Percentiles rank a stretch among this genome's conserved stretches.
These are phyloP conservation scores for Triticum aestivum DNA, from an alignment of 176 grass and related monocot genomes.

Conservation along the genomic window DNA sequence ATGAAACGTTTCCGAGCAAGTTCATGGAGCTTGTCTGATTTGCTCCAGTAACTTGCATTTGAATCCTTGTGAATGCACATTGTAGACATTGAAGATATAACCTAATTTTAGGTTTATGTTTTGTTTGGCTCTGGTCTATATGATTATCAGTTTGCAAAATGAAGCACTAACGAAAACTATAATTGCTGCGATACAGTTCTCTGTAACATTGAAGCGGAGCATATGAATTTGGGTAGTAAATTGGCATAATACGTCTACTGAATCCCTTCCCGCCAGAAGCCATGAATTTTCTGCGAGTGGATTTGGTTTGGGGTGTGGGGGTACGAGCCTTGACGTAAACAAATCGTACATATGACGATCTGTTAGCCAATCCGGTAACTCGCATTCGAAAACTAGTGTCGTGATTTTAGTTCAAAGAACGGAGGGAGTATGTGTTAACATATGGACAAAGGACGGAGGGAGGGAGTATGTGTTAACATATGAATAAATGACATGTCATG, in stretches of 20 bases:
- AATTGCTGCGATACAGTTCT: neutral
- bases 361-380: too few species aligned
- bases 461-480: too few species aligned
- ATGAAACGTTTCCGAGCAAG: neutral
- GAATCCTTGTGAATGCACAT: slow-evolving; percentile 1
- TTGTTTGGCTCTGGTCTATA: neutral
- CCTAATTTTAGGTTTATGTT: slow-evolving; percentile 21
- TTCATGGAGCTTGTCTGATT: slow-evolving; percentile 31
- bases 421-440: too few species aligned
- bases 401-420: too few species aligned
- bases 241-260: neutral
- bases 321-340: too few species aligned
- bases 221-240: neutral
- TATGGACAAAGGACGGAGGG: too few species aligned
- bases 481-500: too few species aligned
- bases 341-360: too few species aligned
- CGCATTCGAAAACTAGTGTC: too few species aligned
- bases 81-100: slow-evolving; percentile 9
- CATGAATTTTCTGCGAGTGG: too few species aligned
- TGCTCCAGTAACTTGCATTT: slow-evolving; percentile 14
- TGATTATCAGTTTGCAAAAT: neutral
- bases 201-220: neutral
- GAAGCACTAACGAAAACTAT: neutral
- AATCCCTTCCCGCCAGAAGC: neutral
- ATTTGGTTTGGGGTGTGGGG: too few species aligned